Conservation (phyloP, 2,329 filamentous ascomycete species). For the Penicillium occitanis region DNA sequence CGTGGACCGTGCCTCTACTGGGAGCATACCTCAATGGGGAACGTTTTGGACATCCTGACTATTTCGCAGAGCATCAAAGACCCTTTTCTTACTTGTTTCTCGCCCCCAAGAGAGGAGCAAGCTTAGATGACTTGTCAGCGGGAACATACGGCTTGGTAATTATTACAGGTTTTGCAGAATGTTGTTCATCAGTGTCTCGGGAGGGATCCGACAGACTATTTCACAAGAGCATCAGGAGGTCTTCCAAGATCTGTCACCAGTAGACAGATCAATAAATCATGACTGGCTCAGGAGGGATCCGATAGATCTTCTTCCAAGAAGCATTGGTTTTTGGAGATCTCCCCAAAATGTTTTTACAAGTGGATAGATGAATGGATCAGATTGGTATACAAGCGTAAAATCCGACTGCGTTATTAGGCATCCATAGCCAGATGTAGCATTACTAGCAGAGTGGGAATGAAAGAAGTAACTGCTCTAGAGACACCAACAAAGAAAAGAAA, state of each 20-base stretch:
- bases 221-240: not conserved
- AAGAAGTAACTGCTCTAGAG: not conserved
- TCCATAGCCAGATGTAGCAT: conserved; percentile 1
- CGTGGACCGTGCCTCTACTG: conserved; percentile 37
- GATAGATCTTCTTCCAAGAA: not conserved
- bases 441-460: conserved; percentile 1
- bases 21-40: conserved; percentile 25
- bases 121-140: not conserved
- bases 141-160: not conserved
- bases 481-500: not conserved
- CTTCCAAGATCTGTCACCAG: not conserved
- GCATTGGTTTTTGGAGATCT: not conserved
- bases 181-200: not conserved
- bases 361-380: not conserved
- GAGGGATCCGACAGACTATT: not conserved
- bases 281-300: not conserved
- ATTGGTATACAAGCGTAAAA: not conserved
- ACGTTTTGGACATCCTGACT: conserved; percentile 13
- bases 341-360: not conserved
- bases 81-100: conserved; percentile 3
- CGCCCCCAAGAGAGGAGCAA: not conserved
- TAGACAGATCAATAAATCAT: not conserved
- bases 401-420: not conserved
- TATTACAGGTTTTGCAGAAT: not conserved
- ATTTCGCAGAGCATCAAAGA: not conserved